Evolutionary conservation across 306 rosid species (phyloP), one percentile per base, ranked within the genome.

Genomic region (Medicago arabica): DNA sequence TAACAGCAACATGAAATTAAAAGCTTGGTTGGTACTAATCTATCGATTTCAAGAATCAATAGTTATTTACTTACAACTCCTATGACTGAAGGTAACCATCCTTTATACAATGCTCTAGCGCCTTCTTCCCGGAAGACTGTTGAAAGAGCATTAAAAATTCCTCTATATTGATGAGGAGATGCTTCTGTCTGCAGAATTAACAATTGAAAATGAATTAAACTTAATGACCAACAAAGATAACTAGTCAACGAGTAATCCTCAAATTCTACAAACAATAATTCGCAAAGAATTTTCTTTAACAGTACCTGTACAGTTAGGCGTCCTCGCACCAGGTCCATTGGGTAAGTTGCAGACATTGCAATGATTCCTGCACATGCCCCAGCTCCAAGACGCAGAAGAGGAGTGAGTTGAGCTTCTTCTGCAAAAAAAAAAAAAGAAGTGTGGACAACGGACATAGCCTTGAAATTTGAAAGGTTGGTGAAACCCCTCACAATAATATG

Each of bases 301-400:
- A 40, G 78, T 78, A 90, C 90, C 90, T 88, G 92, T 49, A 90
- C 92, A 39, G 90, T 90, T 53, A 90, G 63, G 47, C 92, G 87
- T 64, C 96, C 92, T 55, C 92, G 89, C 46, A 85, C 89, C 83
- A 88, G 49, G 83, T 90, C 96, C 89, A 88, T 81, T 5, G 90
- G 92, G 75, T 90, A 88, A 76, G 92, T 90, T 77, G 92, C 90
- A 53, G 92, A 90, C 92, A 86, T 90, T 46, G 96, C 92, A 81
- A 90, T 90, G 71, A 88, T 86, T 80, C 90, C 89, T 14, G 96
- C 90, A 80, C 89, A 88, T 9, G 96, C 96, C 25, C 96, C 92
- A 75, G 92, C 96, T 85, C 96, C 92, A 66, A 88, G 92, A 53
- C 88, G 90, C 55, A 88, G 71, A 61, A 88, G 66, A 64, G 96